These are phyloP conservation scores for Solanum sparsipilum DNA, from an alignment of 257 asterid species.

Conservation along the genomic window DNA sequence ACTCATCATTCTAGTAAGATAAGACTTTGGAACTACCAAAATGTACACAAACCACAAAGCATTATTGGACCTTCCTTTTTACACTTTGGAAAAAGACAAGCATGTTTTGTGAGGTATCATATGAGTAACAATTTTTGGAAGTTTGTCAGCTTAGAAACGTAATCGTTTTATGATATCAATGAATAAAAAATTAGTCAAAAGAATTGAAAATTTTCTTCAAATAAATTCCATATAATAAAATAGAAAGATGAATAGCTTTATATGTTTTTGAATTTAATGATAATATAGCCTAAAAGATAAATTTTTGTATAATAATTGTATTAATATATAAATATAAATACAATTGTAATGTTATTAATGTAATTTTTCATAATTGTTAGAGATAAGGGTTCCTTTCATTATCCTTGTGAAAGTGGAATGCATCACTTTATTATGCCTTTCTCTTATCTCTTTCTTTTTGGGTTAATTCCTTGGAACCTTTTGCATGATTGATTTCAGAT, in stretches of 20 bases:
- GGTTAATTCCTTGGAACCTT: not conserved
- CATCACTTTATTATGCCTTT: not conserved
- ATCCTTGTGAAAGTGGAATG: not conserved
- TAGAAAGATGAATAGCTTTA: not conserved
- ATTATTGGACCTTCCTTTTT: not conserved
- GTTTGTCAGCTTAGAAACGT: not conserved
- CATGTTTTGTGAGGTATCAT: not conserved
- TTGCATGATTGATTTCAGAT: not conserved
- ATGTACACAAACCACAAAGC: not conserved
- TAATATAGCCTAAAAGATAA: not conserved
- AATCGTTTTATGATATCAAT: not conserved
- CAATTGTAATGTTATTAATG: not conserved
- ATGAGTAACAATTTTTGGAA: not conserved
- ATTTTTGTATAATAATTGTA: no score
- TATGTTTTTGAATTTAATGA: not conserved
- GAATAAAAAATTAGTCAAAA: fast-evolving
- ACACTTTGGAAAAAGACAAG: not conserved
- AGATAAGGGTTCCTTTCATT: not conserved
- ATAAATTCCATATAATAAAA: fast-evolving
- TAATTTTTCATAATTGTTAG: not conserved
- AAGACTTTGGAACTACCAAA: not conserved
- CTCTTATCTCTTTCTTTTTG: not conserved
- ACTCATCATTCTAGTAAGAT: not conserved
- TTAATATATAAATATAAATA: not conserved
- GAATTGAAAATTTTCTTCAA: fast-evolving